Base-by-base conservation (phyloP, 2,329 filamentous ascomycete species). In the Neophaeococcomyces mojaviensis region DNA sequence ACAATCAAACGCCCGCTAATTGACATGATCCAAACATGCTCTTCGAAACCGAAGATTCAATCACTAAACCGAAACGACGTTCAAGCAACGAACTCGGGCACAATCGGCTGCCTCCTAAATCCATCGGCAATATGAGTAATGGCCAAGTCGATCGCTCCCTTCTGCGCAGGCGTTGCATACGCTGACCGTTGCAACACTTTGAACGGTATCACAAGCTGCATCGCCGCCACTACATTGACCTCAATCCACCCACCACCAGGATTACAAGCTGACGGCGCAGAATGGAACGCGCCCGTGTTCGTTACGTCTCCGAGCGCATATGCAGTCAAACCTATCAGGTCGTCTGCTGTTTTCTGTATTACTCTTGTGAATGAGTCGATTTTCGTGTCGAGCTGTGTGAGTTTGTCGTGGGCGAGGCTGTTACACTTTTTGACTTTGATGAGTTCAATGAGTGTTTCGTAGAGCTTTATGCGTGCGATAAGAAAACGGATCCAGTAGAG, bases 111-210 rank as follows among this genome's bases (percentile, higher is more conserved):
- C 19, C 54, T 45, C 22, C 53, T 48, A 39, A 57, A 55, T 2
- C 54, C 53, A 43, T 57, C 54, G n/a, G 50, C 52, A 41, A 57
- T 55, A 37, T 54, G 51, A 35, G 51, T 47, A 16, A 57, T 54
- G 22, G 54, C 53, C 26, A 57, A 46, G 30, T 57, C 53, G 19
- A 57, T 48, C 4, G 51, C 51, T n/a, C 53, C 54, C 31, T 57
- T 54, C 32, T 55, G 54, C 9, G 40, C 46, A 20, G 47, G 49
- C 13, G 51, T 53, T 22, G 48, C 39, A 41, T 55, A 49, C 35
- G 50, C 39, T 4, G 51, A 54, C 31, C 54, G 28, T 30, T 51
- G 51, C 32, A 55, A 42, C 43, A 53, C 51, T 41, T 57, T 57
- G 26, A 57, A 47, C 16, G 54, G 53, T 13, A 57, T 51, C 9